Evolutionary conservation across 1,284 basidiomycete genomes (phyloP).

Genomic region (Ceratobasidium sp.): DNA sequence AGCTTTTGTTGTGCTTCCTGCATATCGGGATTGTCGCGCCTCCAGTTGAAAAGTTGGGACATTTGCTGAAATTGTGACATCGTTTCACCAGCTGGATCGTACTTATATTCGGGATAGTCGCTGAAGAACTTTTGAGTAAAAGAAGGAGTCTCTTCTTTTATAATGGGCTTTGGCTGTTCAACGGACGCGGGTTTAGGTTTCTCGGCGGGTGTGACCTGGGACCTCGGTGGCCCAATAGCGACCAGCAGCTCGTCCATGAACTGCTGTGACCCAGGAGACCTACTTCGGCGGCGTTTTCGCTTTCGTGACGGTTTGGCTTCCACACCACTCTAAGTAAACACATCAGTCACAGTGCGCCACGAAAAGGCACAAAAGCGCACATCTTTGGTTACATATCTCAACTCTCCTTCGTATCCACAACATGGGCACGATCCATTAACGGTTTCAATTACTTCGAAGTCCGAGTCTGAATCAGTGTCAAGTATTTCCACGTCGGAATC

Average conservation of each 20-base stretch:
- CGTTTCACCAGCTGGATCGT: neutral
- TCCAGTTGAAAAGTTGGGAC: constrained; percentile 9
- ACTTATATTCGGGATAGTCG: constrained; percentile 4
- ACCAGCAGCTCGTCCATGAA: neutral
- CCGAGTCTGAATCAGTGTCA: no score
- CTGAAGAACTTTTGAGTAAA: constrained; percentile 14
- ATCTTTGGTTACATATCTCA: neutral
- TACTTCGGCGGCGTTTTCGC: neutral
- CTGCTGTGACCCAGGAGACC: neutral
- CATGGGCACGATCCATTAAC: neutral
- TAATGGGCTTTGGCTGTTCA: neutral
- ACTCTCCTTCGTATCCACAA: constrained; percentile 10
- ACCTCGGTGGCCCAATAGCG: no score
- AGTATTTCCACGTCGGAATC: no score
- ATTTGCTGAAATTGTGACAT: constrained; percentile 22
- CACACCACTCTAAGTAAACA: neutral
- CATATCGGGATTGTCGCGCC: neutral
- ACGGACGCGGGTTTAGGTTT: neutral
- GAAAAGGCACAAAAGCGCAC: neutral
- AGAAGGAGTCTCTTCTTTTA: neutral
- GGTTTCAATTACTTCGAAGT: neutral
- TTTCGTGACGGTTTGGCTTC: neutral
- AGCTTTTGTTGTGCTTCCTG: constrained; percentile 1
- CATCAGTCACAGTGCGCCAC: neutral
- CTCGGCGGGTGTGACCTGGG: no score